phyloP scores from a whole-genome alignment of 495 filamentous ascomycete species.

The Echria macrotheca region DNA sequence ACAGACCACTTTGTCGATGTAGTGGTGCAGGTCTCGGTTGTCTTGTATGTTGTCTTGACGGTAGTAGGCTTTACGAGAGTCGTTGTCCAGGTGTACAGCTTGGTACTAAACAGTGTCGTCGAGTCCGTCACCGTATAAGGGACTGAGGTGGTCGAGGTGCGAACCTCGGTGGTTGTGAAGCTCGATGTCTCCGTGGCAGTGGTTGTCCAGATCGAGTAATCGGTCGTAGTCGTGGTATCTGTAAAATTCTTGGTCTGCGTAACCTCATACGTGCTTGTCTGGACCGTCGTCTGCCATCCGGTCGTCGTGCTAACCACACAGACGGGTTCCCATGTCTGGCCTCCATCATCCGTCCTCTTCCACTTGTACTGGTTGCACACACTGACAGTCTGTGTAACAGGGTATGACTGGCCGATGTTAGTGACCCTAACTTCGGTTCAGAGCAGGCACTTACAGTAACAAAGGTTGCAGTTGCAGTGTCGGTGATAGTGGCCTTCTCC shows the following conservation, averaged over 20 bases:
- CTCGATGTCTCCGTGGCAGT: conserved; percentile 7
- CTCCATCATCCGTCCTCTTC: too few species aligned
- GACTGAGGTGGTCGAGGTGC: conserved; percentile 23
- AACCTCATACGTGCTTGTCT: conserved; percentile 12
- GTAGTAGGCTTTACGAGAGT: conserved; percentile 17
- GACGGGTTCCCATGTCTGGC: too few species aligned
- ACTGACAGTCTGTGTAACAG: conserved; percentile 18
- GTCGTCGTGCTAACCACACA: conserved; percentile 24
- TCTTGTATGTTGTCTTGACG: conserved; percentile 17
- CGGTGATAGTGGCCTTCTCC: conserved; percentile 12
- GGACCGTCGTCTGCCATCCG: conserved; percentile 20
- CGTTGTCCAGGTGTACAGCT: conserved; percentile 17
- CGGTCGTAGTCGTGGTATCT: conserved; percentile 10
- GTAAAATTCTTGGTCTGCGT: conserved; percentile 11
- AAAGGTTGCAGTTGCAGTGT: conserved; percentile 14
- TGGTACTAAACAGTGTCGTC: conserved; percentile 23
- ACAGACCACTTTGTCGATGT: conserved; percentile 17
- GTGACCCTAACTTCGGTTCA: neutral
- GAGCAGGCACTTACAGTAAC: conserved; percentile 15
- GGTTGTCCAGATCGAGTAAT: neutral
- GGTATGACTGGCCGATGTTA: conserved; percentile 7
- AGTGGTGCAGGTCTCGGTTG: conserved; percentile 18
- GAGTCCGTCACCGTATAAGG: conserved; percentile 24
- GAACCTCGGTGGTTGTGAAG: conserved; percentile 14
- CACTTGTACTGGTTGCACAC: too few species aligned